A percentile compares a stretch with the other conserved stretches of the same genome.
phyloP scores from a whole-genome alignment of 2,329 filamentous ascomycete genomes.

The Falciphora oryzae region DNA sequence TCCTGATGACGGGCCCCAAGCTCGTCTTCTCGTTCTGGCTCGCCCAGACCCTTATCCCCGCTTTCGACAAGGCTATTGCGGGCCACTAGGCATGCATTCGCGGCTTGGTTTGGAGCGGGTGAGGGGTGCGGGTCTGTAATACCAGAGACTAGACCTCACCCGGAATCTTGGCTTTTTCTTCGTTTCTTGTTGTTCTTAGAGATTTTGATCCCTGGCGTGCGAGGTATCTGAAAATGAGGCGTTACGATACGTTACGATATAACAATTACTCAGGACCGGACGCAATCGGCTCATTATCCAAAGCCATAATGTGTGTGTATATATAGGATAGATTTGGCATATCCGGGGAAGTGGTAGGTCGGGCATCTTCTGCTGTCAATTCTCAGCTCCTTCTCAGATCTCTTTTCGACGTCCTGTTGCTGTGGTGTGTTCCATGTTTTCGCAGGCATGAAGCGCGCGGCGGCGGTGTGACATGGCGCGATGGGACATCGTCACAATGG shows the following conservation, averaged over 20 bases:
- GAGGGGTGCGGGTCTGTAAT: background rate
- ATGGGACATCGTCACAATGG: background rate
- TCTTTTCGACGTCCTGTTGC: background rate
- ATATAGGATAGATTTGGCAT: background rate
- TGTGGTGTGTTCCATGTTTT: background rate
- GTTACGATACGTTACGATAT: background rate
- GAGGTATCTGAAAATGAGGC: background rate
- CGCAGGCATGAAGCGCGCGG: too few relatives aligned
- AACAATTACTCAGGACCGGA: background rate
- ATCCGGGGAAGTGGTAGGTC: background rate
- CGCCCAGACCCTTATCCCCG: constrained; percentile 93
- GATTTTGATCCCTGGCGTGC: background rate
- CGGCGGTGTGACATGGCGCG: background rate
- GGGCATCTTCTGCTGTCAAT: background rate
- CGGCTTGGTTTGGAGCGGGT: background rate
- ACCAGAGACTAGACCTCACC: background rate
- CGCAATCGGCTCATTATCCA: background rate
- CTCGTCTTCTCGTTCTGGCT: constrained; percentile 99
- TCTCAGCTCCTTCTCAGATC: background rate
- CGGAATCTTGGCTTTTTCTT: background rate
- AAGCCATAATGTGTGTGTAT: background rate
- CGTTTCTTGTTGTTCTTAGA: background rate
- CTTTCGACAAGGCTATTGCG: constrained; percentile 58
- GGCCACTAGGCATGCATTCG: constrained; percentile 13
- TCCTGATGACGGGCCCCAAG: constrained; percentile 98